Base-by-base conservation (phyloP, 495 filamentous ascomycete genomes). In the Entonaema liquescens region DNA sequence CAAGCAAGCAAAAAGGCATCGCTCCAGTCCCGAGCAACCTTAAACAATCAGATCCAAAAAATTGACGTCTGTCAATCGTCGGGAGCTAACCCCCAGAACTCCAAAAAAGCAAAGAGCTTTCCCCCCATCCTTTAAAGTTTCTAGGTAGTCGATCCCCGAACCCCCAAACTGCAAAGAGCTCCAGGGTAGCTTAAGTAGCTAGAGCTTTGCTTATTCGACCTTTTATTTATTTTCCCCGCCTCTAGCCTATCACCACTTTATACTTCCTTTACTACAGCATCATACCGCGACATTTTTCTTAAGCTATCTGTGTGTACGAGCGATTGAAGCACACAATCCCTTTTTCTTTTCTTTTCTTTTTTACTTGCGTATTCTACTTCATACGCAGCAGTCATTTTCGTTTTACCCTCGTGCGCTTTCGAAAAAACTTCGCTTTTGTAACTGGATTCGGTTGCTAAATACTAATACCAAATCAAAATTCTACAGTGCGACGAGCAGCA, bases 401-500 rank as follows among this genome's bases (percentile, higher is more conserved):
- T 31, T 56, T 29, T 17, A 2, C 11, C 17, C 17, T 28, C 17
- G 19, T 35, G 23, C 52, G 11, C 25, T 42, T 26, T 35, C 42
- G 44, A 49, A 25, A 11, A 25, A 49, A 2, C 25, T 29, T 3
- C 26, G 6, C 6, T 55, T 28, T 50, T 47, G 67, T 29, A 28
- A 62, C 23, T 58, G 52, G 35, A 50, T 44, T 35, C 42, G 54
- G 56, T 55, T 47, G 38, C 70, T 74, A 67, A 79, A 21, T 47
- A 23, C 25, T 49, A 13, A 21, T 47, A 23, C 25, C 44, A 13
- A 35, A 56, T 61, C 42, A 35, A 8, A 60, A 56, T 33, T 62
- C 40, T 74, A 31, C 74, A 99, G 95, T 99, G 95, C 83, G 95
- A 99, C 86, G 95, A 99, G 84, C 89, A 87, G 28, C 94, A 98